Evolutionary conservation across 495 filamentous ascomycete species (phyloP).

Genomic region (Elaphomyces granulatus): DNA sequence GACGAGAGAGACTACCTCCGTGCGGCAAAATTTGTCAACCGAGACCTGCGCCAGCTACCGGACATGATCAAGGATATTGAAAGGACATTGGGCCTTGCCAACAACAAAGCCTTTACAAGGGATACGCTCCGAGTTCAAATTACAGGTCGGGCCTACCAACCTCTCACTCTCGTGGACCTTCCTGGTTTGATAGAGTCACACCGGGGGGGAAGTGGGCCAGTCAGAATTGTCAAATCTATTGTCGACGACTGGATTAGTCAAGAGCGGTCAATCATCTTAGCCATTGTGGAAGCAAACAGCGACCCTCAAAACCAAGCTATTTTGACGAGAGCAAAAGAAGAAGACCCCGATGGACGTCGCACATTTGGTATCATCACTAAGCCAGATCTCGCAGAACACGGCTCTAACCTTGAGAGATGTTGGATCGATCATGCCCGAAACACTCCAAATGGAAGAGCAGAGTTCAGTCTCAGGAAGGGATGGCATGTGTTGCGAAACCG

Average conservation of each 20-base stretch:
- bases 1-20: too few relatives aligned
- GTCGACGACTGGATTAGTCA: too few relatives aligned
- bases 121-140: too few relatives aligned
- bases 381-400: too few relatives aligned
- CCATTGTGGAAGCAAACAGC: conserved; percentile 39
- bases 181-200: conserved; percentile 2
- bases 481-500: conserved; percentile 59
- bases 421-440: conserved; percentile 17
- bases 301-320: conserved; percentile 37
- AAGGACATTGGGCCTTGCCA: too few relatives aligned
- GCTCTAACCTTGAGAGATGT: conserved; percentile 18
- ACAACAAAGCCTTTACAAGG: too few relatives aligned
- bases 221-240: too few relatives aligned
- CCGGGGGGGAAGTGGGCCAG: too few relatives aligned
- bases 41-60: too few relatives aligned
- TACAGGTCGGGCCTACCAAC: too few relatives aligned
- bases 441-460: conserved; percentile 29
- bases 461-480: conserved; percentile 42
- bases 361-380: conserved; percentile 49
- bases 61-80: too few relatives aligned
- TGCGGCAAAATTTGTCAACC: too few relatives aligned
- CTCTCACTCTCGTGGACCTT: conserved; percentile 3
- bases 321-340: conserved; percentile 21
- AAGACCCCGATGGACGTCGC: conserved; percentile 32
- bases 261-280: conserved; percentile 45